These are phyloP conservation scores for Camillea tinctor DNA, from an alignment of 2,329 filamentous ascomycete species.

Conservation along the genomic window DNA sequence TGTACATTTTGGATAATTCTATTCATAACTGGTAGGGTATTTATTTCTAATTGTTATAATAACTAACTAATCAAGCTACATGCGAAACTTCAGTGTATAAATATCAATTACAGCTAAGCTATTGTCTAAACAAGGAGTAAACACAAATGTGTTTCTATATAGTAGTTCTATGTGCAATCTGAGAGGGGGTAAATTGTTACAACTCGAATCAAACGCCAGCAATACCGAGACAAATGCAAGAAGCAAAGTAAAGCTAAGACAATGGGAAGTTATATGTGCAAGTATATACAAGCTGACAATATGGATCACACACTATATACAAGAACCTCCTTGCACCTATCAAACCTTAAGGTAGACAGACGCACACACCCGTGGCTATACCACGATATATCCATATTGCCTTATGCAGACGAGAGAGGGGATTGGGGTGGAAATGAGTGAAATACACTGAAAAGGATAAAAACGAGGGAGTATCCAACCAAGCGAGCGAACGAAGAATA, in stretches of 20 bases:
- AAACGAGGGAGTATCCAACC: no score
- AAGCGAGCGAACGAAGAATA: no score
- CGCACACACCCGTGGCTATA: background rate
- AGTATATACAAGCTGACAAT: background rate
- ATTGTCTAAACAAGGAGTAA: background rate
- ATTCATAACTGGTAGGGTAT: no score
- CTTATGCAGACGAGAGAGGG: no score
- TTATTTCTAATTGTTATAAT: background rate
- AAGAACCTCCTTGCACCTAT: background rate
- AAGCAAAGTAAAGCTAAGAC: constrained; percentile 1
- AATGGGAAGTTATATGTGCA: constrained; percentile 1
- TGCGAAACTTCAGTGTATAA: background rate
- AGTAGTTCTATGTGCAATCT: background rate
- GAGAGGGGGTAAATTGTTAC: background rate
- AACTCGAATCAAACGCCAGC: background rate
- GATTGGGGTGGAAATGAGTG: no score
- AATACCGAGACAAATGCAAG: background rate
- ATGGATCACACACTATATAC: background rate
- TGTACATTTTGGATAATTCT: background rate
- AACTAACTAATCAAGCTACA: background rate
- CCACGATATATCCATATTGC: no score
- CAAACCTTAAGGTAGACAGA: background rate
- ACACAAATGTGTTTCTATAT: background rate
- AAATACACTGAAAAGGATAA: no score
- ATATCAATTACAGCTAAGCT: background rate